These are phyloP conservation scores for Ophiostoma quercus DNA, from an alignment of 2,329 filamentous ascomycete genomes.

Conservation along the genomic window DNA sequence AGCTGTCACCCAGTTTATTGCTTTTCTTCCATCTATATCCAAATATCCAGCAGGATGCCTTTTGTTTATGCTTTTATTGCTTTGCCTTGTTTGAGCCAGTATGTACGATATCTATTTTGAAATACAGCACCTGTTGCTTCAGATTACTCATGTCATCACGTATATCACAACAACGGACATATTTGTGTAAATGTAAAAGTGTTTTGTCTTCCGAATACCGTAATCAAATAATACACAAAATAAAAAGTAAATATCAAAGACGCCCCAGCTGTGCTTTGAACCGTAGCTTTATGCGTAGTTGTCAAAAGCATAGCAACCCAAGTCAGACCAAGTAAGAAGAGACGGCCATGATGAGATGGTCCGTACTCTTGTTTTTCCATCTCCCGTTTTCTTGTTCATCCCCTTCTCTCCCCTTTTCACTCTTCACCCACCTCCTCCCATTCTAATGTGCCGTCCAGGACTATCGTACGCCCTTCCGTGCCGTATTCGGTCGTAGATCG, in stretches of 20 bases:
- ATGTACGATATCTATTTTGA: background rate
- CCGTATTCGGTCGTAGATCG: background rate
- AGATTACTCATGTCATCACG: background rate
- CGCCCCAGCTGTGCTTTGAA: constrained; percentile 13
- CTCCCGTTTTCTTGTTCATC: background rate
- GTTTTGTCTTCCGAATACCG: constrained; percentile 3
- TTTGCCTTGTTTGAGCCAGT: background rate
- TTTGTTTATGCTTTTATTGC: background rate
- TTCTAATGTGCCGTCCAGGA: background rate
- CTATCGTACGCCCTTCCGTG: background rate
- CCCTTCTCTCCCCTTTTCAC: background rate
- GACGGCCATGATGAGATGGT: constrained; percentile 12
- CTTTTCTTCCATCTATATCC: constrained; percentile 17
- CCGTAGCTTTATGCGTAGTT: background rate
- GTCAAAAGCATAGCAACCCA: constrained; percentile 12
- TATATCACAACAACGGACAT: background rate
- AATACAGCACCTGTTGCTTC: background rate
- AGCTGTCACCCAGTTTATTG: background rate
- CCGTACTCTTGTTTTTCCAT: background rate
- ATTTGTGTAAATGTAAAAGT: background rate
- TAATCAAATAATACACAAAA: constrained; percentile 13
- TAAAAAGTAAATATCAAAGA: background rate
- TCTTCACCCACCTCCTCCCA: background rate
- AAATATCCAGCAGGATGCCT: background rate
- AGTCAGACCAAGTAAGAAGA: constrained; percentile 9